Evolutionary conservation across 2,329 filamentous ascomycete species (phyloP), one percentile per base, ranked within the genome.

Genomic region (Proliferodiscus dingleyae): DNA sequence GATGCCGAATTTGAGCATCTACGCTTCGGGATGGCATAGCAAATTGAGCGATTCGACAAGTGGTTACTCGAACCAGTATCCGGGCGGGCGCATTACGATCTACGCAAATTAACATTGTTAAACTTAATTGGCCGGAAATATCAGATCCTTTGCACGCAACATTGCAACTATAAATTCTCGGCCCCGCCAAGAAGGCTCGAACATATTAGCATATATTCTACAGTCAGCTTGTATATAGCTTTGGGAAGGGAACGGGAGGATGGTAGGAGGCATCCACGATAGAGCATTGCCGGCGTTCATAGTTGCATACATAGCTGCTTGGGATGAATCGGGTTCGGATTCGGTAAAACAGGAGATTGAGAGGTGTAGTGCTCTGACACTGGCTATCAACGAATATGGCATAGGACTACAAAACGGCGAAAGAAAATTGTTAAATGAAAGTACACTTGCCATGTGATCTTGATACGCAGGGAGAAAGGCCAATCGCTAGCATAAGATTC

Each of bases 141-240:
- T 7, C 26, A 28, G 7, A 7, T 7, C 26, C 13, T 18, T 34
- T 34, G 19, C 16, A 6, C n/a, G 7, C 19, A 18, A 34, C 16
- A 5, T 32, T 32, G 10, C 29, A 13, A 15, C 29, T n/a, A 5
- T 15, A 15, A 5, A 15, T 32, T 13, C 13, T n/a, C 7, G 34
- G 16, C 18, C 34, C 19, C 13, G 11, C 10, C 23, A 7, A 23
- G n/a, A n/a, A 37, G 23, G 10, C 34, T 8, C 11, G 4, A 10
- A 22, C 34, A 37, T 15, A 24, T 13, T 23, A n/a, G 34, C 16
- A 37, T 37, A n/a, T n/a, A n/a, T n/a, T n/a, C n/a, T n/a, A n/a
- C n/a, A n/a, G n/a, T n/a, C n/a, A n/a, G 34, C 34, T 37, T 37
- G 18, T 18, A 37, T 37, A 24, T 37, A 23, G 34, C 18, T 37